Evolutionary conservation across 108 stramenopile genomes (phyloP), one percentile per base, ranked within the genome.

Genomic region (Schizochytrium sp.): DNA sequence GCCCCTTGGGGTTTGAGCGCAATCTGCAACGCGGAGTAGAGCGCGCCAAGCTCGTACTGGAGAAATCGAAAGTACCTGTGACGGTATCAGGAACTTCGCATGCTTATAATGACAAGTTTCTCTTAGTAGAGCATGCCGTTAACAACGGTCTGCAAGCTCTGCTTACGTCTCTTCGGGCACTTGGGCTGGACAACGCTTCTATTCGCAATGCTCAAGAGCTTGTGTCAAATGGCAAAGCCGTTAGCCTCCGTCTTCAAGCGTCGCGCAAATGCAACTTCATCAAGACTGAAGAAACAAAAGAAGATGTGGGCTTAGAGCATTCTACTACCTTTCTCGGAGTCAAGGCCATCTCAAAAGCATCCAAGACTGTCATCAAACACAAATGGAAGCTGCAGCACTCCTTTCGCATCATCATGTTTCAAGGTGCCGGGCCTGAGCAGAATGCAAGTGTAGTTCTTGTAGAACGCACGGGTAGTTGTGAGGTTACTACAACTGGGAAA

Each of bases 181-280:
- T 83, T n/a, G 76, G 76, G 7, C 47, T 83, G 17, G 3, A 46
- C 53, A n/a, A 49, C n/a, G 50, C 28, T 5, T n/a, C 38, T 5
- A 5, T 46, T 8, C 2, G 38, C 13, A 28, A 7, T 13, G 53
- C 53, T 10, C 50, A 50, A 7, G 28, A 17, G 28, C 55, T 17
- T 47, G 53, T 49, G 38, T 7, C 0, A 17, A 38, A 83, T 2
- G 76, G 76, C 53, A 49, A 55, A n/a, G 53, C 76, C 50, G 76
- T 50, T 53, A 83, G 50, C 50, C 76, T 83, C 17, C 76, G 76
- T 0, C 5, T 83, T 0, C 50, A 83, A 42, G 76, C 76, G 50
- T 55, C 50, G 2, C 50, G 53, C 47, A 83, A 83, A 53, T 83
- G 76, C 76, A 83, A 55, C 0, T 83, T 83, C 53, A 47, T 83